Conservation (phyloP, 768 basidiomycete genomes). For the Macrolepiota albuminosa region DNA sequence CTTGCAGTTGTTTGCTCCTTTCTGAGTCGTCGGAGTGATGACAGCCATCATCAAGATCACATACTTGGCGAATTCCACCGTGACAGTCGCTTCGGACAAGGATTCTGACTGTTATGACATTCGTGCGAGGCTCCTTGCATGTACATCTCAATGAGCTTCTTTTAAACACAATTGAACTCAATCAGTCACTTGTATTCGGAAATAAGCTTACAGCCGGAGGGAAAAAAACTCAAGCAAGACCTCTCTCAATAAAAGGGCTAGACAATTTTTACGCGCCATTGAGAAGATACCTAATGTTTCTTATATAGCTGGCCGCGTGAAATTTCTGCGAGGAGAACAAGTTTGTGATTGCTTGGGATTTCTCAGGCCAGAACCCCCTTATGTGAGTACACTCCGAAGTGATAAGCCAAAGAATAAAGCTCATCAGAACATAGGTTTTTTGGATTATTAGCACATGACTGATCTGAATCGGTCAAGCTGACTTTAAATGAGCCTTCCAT, state of each 20-base stretch:
- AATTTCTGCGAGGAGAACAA: too few species aligned
- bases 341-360: too few species aligned
- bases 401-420: too few species aligned
- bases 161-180: not conserved
- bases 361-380: too few species aligned
- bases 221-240: not conserved
- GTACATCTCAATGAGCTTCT: not conserved
- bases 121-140: not conserved
- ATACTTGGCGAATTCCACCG: not conserved
- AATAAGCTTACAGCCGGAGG: not conserved
- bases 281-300: too few species aligned
- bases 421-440: too few species aligned
- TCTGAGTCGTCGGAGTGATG: not conserved
- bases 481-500: too few species aligned
- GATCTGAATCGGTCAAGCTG: too few species aligned
- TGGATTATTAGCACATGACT: too few species aligned
- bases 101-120: not conserved
- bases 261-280: too few species aligned
- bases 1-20: not conserved
- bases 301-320: too few species aligned
- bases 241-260: not conserved
- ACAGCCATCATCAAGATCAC: not conserved
- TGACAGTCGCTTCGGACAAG: not conserved
- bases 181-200: not conserved
- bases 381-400: too few species aligned